Base-by-base conservation (phyloP, 2,329 filamentous ascomycete species). In the Colletotrichum liriopes region DNA sequence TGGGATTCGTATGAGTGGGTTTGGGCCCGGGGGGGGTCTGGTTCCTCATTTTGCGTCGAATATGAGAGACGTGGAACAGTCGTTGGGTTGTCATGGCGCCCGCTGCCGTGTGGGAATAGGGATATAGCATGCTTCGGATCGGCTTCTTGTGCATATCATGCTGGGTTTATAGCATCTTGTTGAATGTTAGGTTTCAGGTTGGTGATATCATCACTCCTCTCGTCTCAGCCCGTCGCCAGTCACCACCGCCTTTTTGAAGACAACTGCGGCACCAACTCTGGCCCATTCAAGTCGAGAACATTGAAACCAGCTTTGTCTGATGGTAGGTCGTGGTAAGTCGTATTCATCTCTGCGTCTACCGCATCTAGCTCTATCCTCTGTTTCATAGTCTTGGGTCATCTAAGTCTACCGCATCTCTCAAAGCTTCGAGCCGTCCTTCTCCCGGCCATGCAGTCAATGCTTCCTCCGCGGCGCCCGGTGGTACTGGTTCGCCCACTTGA, bases 401-500 rank as follows among this genome's bases (percentile, higher is more conserved):
- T 5, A 45, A 60, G 37, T 32, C 39, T 59, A 26, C 12, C 23
- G 7, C 12, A 23, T 12, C 16, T 16, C 12, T 67, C 39, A 67
- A 29, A 67, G 47, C 55, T 49, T 55, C 16, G 45, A 14, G 16
- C 20, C 37, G 26, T 26, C 39, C 37, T 55, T 60, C 37, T 68
- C 68, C 51, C 56, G 55, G 29, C 55, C 47, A 56, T 39, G 58
- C 37, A 64, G 58, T 72, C 59, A 72, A n/a, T 75, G 65, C 74
- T 77, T 78, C 35, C 62, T 67, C 76, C 81, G 82, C 12, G 74
- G 75, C 1, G 82, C 84, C 12, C 84, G 80, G 37, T 79, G 76
- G 75, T 90, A 90, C 79, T 97, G 94, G 75, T 90, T 90, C 1
- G 94, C 90, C 89, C 92, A 92, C 76, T 92, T 85, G 6, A 95